phyloP scores from a whole-genome alignment of 2,329 filamentous ascomycete genomes.

The Zymoseptoria brevis region DNA sequence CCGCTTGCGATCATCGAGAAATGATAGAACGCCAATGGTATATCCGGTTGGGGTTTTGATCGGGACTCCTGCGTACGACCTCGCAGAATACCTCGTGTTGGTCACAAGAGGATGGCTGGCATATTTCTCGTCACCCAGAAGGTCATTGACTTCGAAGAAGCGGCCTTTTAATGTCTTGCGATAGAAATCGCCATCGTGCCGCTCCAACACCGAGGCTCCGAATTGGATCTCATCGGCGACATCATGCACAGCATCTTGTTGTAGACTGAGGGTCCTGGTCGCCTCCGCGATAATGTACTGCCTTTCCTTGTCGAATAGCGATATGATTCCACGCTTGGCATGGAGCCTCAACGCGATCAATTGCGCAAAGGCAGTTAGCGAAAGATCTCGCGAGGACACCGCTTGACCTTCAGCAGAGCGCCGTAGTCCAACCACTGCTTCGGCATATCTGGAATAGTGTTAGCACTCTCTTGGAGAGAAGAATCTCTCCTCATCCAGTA shows the following conservation, averaged over 20 bases:
- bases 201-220: conserved; percentile 30
- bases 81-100: conserved; percentile 15
- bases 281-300: conserved; percentile 48
- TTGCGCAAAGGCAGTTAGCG: conserved; percentile 41
- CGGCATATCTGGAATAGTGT: conserved; percentile 5
- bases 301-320: conserved; percentile 41
- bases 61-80: conserved; percentile 53
- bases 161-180: conserved; percentile 17
- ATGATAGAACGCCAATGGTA: conserved; percentile 52
- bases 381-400: conserved; percentile 6
- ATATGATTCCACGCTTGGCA: conserved; percentile 32
- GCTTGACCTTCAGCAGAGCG: neutral
- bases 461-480: neutral
- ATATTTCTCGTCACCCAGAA: conserved; percentile 11
- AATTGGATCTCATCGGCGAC: conserved; percentile 25
- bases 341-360: conserved; percentile 32
- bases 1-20: conserved; percentile 50
- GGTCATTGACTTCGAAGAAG: conserved; percentile 1
- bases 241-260: conserved; percentile 29
- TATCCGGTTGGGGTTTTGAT: conserved; percentile 51
- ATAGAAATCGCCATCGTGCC: conserved; percentile 16
- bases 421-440: conserved; percentile 6
- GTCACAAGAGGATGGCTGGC: conserved; percentile 20
- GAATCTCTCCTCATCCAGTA: neutral
- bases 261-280: conserved; percentile 34